Evolutionary conservation across 2,329 filamentous ascomycete species (phyloP).

Genomic region (Phyllosticta citriasiana): DNA sequence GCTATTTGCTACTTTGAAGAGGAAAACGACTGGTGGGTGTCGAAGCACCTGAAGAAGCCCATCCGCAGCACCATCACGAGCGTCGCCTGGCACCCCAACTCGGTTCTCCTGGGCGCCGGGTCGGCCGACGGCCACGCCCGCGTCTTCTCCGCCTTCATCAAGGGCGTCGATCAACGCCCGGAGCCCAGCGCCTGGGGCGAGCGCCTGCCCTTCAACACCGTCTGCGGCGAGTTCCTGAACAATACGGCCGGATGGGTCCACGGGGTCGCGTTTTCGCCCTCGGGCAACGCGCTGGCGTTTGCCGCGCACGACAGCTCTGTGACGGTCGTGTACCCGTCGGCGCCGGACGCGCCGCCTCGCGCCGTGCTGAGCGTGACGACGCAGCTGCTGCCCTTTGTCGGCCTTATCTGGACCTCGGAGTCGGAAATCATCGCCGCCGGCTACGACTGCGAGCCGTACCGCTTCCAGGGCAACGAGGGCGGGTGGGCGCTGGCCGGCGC

Average conservation of each 20-base stretch:
- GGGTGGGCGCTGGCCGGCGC: constrained; percentile 82
- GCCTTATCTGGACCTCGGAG: constrained; percentile 84
- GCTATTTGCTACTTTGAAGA: constrained; percentile 98
- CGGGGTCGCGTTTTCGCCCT: constrained; percentile 84
- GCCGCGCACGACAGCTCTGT: constrained; percentile 92
- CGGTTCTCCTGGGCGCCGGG: constrained; percentile 83
- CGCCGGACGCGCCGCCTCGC: constrained; percentile 77
- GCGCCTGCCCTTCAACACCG: constrained; percentile 91
- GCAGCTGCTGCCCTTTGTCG: constrained; percentile 84
- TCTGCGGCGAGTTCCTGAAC: constrained; percentile 93
- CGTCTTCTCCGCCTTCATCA: constrained; percentile 93
- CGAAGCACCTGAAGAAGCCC: constrained; percentile 98
- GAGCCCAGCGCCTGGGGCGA: constrained; percentile 90
- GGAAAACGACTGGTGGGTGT: constrained; percentile 99
- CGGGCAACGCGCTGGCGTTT: constrained; percentile 87
- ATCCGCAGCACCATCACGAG: constrained; percentile 95
- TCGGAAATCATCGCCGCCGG: constrained; percentile 91
- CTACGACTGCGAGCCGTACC: constrained; percentile 80
- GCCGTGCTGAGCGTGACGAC: constrained; percentile 88
- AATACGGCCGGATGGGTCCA: constrained; percentile 97
- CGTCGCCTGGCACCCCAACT: constrained; percentile 95
- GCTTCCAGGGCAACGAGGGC: constrained; percentile 64
- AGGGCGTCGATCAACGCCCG: constrained; percentile 79
- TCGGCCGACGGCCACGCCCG: constrained; percentile 96
- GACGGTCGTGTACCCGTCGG: constrained; percentile 90